Evolutionary conservation across 2,329 filamentous ascomycete genomes (phyloP).

Genomic region (Fusarium sterilihyphosum): DNA sequence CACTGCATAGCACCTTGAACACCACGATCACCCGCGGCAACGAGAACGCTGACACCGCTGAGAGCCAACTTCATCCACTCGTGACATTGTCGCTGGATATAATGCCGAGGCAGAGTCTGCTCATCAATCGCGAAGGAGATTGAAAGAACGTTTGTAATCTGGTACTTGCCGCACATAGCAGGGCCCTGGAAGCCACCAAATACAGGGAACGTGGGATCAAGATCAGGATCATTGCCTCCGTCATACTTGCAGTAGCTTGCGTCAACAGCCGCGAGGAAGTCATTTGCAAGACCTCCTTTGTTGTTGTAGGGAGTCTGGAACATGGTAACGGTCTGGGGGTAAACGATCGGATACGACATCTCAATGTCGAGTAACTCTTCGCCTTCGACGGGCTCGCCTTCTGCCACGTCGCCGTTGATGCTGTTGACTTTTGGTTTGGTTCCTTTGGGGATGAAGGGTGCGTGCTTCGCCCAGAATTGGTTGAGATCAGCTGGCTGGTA

Average conservation of each 20-base stretch:
- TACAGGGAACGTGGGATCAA: neutral
- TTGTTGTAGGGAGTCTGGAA: neutral
- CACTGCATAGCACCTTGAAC: neutral
- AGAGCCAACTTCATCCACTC: conserved; percentile 13
- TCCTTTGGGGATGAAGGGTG: neutral
- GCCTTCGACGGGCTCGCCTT: neutral
- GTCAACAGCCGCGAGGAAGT: neutral
- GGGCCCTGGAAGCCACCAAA: neutral
- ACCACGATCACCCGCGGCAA: neutral
- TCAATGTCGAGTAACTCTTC: neutral
- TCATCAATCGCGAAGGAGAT: neutral
- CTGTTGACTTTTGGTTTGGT: neutral
- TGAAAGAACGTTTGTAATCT: neutral
- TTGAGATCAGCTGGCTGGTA: neutral
- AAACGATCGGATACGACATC: neutral
- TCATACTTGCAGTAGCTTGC: conserved; percentile 9
- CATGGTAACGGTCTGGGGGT: neutral
- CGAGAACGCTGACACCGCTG: neutral
- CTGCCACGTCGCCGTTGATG: neutral
- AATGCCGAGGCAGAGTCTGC: neutral
- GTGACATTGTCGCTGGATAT: neutral
- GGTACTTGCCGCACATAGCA: conserved; percentile 4
- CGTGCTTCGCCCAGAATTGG: neutral
- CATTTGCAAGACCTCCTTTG: neutral
- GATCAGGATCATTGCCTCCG: neutral